phyloP scores from a whole-genome alignment of 2,329 filamentous ascomycete species.

The Rhytidhysteron rufulum region DNA sequence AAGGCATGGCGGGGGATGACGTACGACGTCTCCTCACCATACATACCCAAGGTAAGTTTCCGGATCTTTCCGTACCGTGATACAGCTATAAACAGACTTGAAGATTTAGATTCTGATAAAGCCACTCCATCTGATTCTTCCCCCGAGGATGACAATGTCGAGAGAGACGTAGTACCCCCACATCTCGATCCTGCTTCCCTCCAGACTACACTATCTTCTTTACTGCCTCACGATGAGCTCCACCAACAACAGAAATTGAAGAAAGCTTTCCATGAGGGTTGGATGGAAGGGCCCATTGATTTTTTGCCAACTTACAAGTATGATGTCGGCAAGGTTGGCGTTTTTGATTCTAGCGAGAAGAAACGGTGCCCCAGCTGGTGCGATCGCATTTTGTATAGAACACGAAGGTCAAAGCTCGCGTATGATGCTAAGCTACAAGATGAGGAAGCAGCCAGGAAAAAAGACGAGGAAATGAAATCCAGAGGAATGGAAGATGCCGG shows the following conservation, averaged over 20 bases:
- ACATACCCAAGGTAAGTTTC: constrained; percentile 63
- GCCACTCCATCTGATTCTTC: too few relatives aligned
- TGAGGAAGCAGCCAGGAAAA: constrained; percentile 63
- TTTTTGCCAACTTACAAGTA: constrained; percentile 98
- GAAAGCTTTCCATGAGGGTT: constrained; percentile 87
- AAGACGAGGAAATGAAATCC: constrained; percentile 80
- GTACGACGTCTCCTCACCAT: constrained; percentile 79
- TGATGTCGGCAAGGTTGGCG: constrained; percentile 84
- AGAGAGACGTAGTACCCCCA: constrained; percentile 17
- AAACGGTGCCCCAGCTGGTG: constrained; percentile 93
- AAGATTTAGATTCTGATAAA: background rate
- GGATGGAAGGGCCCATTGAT: constrained; percentile 80
- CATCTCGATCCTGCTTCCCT: constrained; percentile 77
- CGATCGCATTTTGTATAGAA: constrained; percentile 86
- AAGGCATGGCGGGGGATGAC: constrained; percentile 83
- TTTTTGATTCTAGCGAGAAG: constrained; percentile 96
- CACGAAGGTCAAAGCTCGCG: constrained; percentile 63
- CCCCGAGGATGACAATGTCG: too few relatives aligned
- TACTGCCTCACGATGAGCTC: constrained; percentile 88
- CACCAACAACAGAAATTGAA: constrained; percentile 65
- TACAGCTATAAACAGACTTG: background rate
- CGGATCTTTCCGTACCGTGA: background rate
- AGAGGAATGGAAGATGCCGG: constrained; percentile 69
- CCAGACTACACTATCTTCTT: constrained; percentile 80
- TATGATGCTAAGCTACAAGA: constrained; percentile 64